Conservation (phyloP, 2,329 filamentous ascomycete genomes). For the Talaromyces sp. region DNA sequence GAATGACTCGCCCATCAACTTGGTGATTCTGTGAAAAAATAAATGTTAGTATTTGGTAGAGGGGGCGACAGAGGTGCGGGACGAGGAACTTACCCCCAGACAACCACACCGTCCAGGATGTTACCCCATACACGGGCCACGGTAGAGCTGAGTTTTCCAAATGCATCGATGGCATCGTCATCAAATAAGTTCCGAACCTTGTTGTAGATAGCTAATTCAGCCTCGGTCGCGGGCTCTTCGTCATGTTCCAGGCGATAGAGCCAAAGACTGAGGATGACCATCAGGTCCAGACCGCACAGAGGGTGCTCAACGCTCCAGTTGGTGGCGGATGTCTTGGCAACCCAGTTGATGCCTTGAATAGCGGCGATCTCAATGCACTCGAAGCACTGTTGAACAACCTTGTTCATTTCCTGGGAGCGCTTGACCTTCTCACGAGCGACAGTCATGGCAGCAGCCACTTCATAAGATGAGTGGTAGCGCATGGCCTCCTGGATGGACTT, state of each 20-base stretch:
- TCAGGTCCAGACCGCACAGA: constrained; percentile 91
- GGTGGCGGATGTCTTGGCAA: constrained; percentile 93
- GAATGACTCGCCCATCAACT: constrained; percentile 97
- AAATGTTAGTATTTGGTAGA: constrained; percentile 12
- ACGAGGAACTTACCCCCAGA: constrained; percentile 84
- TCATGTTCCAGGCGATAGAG: constrained; percentile 99
- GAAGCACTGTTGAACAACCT: constrained; percentile 96
- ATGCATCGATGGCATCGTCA: constrained; percentile 82
- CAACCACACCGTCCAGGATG: constrained; percentile 97
- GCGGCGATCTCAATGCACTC: constrained; percentile 97
- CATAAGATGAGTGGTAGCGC: constrained; percentile 94
- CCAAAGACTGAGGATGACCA: constrained; percentile 97
- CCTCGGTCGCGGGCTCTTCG: constrained; percentile 69
- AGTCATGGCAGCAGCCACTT: constrained; percentile 96
- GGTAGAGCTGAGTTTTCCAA: constrained; percentile 88
- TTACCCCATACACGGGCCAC: constrained; percentile 95
- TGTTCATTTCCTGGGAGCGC: constrained; percentile 95
- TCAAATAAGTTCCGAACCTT: constrained; percentile 84
- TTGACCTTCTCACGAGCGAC: constrained; percentile 91
- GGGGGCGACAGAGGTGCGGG: not conserved
- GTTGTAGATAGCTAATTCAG: constrained; percentile 49
- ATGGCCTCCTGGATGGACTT: constrained; percentile 96
- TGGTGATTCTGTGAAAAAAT: constrained; percentile 52
- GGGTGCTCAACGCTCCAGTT: constrained; percentile 99
- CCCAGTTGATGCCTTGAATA: constrained; percentile 92